Evolutionary conservation across 2,329 filamentous ascomycete species (phyloP), one percentile per base, ranked within the genome.

Genomic region (Capronia epimyces): DNA sequence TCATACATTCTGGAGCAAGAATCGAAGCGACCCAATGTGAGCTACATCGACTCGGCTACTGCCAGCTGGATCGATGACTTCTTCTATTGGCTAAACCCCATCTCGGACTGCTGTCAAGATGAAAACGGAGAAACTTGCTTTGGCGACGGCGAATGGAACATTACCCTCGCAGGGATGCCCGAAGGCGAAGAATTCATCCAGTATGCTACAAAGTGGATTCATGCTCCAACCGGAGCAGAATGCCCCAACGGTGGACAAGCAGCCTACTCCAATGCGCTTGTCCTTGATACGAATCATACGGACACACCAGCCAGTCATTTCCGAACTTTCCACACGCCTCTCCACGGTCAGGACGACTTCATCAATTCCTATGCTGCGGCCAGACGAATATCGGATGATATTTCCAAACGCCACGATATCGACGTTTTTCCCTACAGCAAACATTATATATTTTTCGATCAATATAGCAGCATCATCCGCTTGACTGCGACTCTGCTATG

Each of bases 361-460:
- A 98, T 98, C 69, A 78, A 82, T 22, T 89, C 93, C 0, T 96
- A 97, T 67, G 82, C 85, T 3, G 82, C 91, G 1, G 93, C 93
- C 2, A 86, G 91, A 15, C 87, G 93, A 53, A 95, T 98, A 56
- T 83, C 91, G 0, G 72, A 82, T 10, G 84, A 86, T 22, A 83
- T 98, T 45, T 84, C 78, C 12, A 70, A 79, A 46, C 76, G 78
- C 45, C 90, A 89, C 3, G 80, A 83, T 3, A 81, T 87, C 18
- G 83, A 93, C 20, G 84, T 98, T 2, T 98, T 98, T 76, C 89
- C 93, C 0, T 98, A 98, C 73, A 94, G 88, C 61, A 84, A 96
- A 54, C 95, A 95, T 68, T 98, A 98, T 73, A 90, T 98, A 67
- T 98, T 97, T 79, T 98, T 98, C 67, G 93, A 98, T 66, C 93